A percentile compares a stretch with the other conserved stretches of the same genome.
Conservation (phyloP, 2,329 filamentous ascomycete genomes). For the Elsinoe fawcettii region DNA sequence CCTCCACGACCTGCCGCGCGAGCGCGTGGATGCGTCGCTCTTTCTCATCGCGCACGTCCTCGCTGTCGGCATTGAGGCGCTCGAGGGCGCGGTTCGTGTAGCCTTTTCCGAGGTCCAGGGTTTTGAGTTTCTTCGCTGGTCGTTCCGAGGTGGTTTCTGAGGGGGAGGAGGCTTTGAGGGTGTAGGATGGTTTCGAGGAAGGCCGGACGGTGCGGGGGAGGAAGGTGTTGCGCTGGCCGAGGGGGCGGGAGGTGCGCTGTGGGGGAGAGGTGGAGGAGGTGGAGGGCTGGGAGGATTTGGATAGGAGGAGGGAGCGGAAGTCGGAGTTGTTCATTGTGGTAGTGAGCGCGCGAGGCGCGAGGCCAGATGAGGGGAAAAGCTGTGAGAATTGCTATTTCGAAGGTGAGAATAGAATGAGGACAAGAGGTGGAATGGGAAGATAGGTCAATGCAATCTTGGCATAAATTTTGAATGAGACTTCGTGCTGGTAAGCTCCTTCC, state of each 20-base stretch:
- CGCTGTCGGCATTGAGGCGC: constrained; percentile 42
- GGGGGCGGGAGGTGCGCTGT: constrained; percentile 27
- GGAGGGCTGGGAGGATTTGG: constrained; percentile 45
- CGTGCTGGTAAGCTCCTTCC: background rate
- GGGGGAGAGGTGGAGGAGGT: constrained; percentile 33
- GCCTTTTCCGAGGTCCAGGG: constrained; percentile 65
- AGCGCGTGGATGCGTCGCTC: constrained; percentile 65
- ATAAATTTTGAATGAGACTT: background rate
- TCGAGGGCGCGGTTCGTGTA: constrained; percentile 75
- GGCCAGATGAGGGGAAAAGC: background rate
- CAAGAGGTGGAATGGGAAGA: background rate
- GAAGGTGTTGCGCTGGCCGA: constrained; percentile 30
- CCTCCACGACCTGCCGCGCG: constrained; percentile 73
- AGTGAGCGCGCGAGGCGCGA: background rate
- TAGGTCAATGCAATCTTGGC: background rate
- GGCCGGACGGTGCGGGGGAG: constrained; percentile 67
- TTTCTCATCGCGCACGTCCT: constrained; percentile 44
- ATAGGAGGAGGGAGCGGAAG: constrained; percentile 67
- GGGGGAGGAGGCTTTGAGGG: constrained; percentile 63
- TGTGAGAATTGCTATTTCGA: background rate
- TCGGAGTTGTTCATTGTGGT: constrained; percentile 83
- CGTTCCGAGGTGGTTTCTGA: constrained; percentile 69
- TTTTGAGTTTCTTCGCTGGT: constrained; percentile 60
- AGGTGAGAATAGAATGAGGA: background rate
- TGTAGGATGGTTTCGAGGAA: constrained; percentile 28